These are phyloP conservation scores for Plectosphaerella cucumerina DNA, from an alignment of 2,329 filamentous ascomycete species.

Conservation along the genomic window DNA sequence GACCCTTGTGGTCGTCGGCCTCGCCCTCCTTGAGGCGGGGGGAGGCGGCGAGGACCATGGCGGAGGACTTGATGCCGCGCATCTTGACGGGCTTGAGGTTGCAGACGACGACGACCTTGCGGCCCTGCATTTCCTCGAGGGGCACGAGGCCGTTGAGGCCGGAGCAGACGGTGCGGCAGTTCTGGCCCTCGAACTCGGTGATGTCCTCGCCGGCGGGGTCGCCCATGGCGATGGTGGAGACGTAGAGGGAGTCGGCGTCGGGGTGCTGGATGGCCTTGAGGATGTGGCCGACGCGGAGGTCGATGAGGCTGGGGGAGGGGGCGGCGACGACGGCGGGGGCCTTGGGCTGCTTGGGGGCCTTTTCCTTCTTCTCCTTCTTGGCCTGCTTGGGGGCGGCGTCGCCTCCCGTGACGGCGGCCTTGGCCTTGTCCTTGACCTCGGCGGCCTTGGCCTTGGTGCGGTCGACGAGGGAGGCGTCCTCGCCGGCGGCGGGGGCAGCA, in stretches of 20 bases:
- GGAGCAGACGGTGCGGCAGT: conserved; percentile 93
- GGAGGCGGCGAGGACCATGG: conserved; percentile 95
- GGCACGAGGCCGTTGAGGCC: conserved; percentile 91
- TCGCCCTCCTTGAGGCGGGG: conserved; percentile 80
- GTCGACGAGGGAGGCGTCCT: conserved; percentile 49
- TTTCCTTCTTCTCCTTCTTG: conserved; percentile 88
- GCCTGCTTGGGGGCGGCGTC: conserved; percentile 35
- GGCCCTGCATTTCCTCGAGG: conserved; percentile 92
- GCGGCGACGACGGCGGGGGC: conserved; percentile 67
- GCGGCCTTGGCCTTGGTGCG: conserved; percentile 54
- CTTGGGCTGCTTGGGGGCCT: conserved; percentile 72
- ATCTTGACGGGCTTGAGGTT: conserved; percentile 99
- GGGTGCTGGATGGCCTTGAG: conserved; percentile 94
- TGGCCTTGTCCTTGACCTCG: conserved; percentile 44
- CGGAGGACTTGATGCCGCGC: conserved; percentile 73
- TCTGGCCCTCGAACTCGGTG: conserved; percentile 82
- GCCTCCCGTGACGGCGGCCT: conserved; percentile 30
- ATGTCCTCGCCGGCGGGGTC: conserved; percentile 88
- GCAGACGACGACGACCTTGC: conserved; percentile 92
- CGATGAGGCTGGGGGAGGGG: conserved; percentile 80
- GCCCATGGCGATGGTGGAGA: conserved; percentile 92
- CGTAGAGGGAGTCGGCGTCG: conserved; percentile 92
- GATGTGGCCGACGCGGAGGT: conserved; percentile 94
- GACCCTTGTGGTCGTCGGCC: conserved; percentile 78
- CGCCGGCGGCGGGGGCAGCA: conserved; percentile 40